Conservation (phyloP, 805 yeast species). For the Zygosaccharomyces lentus region DNA sequence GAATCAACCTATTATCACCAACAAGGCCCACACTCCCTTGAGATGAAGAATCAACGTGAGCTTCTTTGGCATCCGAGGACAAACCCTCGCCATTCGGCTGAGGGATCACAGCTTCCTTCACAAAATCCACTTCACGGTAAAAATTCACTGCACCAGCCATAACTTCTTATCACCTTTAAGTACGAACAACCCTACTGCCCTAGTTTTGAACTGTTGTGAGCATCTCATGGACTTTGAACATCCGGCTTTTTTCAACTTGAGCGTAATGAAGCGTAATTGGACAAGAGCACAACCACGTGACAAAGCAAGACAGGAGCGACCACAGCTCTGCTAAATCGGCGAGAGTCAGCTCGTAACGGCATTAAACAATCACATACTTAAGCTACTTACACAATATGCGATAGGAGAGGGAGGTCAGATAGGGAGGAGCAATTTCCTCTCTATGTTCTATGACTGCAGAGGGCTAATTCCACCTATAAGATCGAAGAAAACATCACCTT, state of each 20-base stretch:
- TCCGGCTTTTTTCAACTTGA: neutral
- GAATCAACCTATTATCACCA: conserved; percentile 24
- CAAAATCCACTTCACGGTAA: conserved; percentile 26
- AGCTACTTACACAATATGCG: neutral
- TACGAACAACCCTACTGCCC: too few species aligned
- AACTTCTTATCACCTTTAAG: neutral
- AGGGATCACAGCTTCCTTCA: conserved; percentile 26
- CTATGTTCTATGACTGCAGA: neutral
- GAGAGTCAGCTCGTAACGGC: neutral
- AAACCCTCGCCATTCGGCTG: conserved; percentile 17
- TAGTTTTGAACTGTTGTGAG: too few species aligned
- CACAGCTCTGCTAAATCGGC: neutral
- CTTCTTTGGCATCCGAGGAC: conserved; percentile 21
- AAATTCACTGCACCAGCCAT: conserved; percentile 16
- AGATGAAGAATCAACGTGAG: conserved; percentile 10
- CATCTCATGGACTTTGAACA: neutral
- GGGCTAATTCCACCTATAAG: conserved; percentile 3
- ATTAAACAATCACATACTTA: neutral
- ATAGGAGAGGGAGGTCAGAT: neutral
- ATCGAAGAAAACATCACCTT: conserved; percentile 24
- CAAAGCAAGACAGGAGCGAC: neutral
- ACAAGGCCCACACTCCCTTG: conserved; percentile 10
- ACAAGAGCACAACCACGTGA: neutral
- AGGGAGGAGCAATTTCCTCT: neutral
- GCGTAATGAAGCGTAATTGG: neutral